Percentiles rank a stretch among this genome's conserved stretches.
These are phyloP conservation scores for Pulicaria dysenterica DNA, from an alignment of 129 eudicot species.

Conservation along the genomic window DNA sequence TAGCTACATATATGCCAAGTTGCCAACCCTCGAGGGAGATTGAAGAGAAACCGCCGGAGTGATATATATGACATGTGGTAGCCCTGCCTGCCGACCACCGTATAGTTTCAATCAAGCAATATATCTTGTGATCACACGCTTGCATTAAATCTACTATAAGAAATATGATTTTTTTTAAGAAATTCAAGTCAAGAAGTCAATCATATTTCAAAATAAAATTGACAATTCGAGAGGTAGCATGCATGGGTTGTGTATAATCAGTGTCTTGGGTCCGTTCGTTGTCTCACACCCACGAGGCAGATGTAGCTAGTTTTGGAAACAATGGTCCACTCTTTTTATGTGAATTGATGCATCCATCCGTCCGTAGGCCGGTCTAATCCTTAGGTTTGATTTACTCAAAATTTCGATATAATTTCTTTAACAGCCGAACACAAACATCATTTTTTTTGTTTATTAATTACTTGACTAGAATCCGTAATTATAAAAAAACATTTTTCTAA, in stretches of 20 bases:
- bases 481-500: too few relatives aligned
- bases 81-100: conserved; percentile 23
- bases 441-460: too few relatives aligned
- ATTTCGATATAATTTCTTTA: too few relatives aligned
- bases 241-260: conserved; percentile 25
- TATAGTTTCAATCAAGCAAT: conserved; percentile 15
- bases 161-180: neutral
- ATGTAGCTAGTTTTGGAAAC: conserved; percentile 18
- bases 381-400: too few relatives aligned
- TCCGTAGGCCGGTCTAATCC: too few relatives aligned
- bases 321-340: conserved; percentile 4
- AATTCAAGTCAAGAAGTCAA: conserved; percentile 8
- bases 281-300: conserved; percentile 1
- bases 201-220: neutral
- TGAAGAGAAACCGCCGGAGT: too few relatives aligned
- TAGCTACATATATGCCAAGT: neutral
- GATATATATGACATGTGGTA: neutral
- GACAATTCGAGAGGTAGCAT: conserved; percentile 11
- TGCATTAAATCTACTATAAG: neutral
- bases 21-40: too few relatives aligned
- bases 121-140: neutral
- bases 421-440: too few relatives aligned
- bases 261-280: conserved; percentile 32
- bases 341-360: neutral
- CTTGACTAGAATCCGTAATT: too few relatives aligned